Evolutionary conservation across 78 protist genomes (phyloP).

Genomic region (Emiliania huxleyi): DNA sequence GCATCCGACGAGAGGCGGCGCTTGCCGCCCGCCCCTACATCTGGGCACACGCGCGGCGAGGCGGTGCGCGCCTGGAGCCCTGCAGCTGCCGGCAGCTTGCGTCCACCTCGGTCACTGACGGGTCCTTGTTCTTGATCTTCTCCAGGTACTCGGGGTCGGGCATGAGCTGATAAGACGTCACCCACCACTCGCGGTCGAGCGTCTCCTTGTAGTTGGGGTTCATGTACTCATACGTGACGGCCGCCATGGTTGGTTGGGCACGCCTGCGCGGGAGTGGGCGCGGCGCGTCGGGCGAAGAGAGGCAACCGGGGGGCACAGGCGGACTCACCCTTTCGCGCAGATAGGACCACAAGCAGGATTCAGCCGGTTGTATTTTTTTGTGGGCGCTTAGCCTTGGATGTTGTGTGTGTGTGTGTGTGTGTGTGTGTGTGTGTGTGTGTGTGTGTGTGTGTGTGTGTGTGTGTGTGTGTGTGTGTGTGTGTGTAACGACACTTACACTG

Average conservation of each 20-base stretch:
- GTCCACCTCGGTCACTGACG: neutral
- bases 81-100: neutral
- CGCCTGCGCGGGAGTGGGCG: no score
- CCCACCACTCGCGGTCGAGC: neutral
- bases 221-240: neutral
- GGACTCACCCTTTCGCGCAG: no score
- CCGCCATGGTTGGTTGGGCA: neutral
- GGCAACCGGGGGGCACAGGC: no score
- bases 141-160: neutral
- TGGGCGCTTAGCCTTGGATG: no score
- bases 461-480: no score
- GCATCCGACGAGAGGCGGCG: neutral
- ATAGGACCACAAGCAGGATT: no score
- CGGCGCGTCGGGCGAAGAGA: no score
- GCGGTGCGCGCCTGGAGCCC: neutral
- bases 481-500: no score
- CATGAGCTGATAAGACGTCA: neutral
- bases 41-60: neutral
- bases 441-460: no score
- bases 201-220: conserved; percentile 7
- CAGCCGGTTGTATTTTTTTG: no score
- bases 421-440: no score
- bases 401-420: no score
- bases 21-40: neutral
- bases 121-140: conserved; percentile 3